Base-by-base conservation (phyloP, 2,329 filamentous ascomycete species). In the Aaosphaeria pasadenensis region DNA sequence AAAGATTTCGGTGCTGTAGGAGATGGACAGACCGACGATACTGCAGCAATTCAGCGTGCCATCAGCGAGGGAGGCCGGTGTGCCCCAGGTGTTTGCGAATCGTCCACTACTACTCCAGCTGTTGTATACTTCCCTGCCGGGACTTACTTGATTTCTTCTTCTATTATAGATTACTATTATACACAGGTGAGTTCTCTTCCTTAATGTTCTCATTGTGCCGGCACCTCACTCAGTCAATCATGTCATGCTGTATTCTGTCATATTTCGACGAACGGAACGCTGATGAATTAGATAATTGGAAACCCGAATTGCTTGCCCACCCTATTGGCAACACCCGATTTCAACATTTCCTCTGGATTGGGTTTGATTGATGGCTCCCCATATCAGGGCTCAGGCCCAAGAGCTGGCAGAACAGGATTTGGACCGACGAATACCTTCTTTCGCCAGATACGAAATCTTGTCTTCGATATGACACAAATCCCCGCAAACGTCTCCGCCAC, bases 1-100 rank as follows among this genome's bases (percentile, higher is more conserved):
- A 95, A 92, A 74, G 77, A 82, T 42, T 79, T 80, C 44, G 92
- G 94, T 49, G 91, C 90, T 62, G 88, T 85, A 74, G 94, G 94
- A 62, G 92, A 99, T 62, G 94, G 92, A 44, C 71, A 74, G 28
- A 89, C 89, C 1, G 92, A 97, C 60, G 94, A 97, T 64, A 96
- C 92, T 11, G 82, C 79, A 5, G 88, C 86, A 17, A 87, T 97
- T 62, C 91, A 96, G 71, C 80, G 81, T 47, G 78, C 91, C 44
- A 82, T 97, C 35, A 67, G 60, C 2, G 61, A 63, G 29, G 73
- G 73, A 3, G 63, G 55, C 13, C 63, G 74, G 32, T 76, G 74
- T 52, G 70, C 60, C 17, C 73, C 72, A 6, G 67, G 69, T 5
- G 52, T 57, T 9, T 75, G 75, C 52, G 54, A 58, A n/a, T 72